Evolutionary conservation across 129 eudicot genomes (phyloP), one percentile per base, ranked within the genome.

Genomic region (Flaveria sonorensis): DNA sequence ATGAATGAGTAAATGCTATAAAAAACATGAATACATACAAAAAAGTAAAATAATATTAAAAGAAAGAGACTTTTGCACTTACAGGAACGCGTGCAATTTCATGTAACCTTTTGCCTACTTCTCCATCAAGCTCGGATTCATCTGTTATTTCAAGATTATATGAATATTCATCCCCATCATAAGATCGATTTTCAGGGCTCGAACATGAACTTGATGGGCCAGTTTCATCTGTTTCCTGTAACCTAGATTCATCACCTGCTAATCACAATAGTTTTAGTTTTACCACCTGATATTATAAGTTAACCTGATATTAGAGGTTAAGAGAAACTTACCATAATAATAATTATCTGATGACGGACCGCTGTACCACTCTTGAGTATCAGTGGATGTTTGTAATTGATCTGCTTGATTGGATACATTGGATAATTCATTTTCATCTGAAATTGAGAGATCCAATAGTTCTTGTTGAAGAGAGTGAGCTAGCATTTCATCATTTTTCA

Each of bases 41-140:
- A 71, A 30, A 48, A 43, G 7, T 26, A 81, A 2, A 20, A 24
- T 21, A 11, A 61, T 10, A 36, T 3, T 26, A 10, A 56, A 20
- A 75, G 51, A 32, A 71, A 71, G 10, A 75, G 6, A 14, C 55
- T 55, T 72, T 16, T 14, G 26, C 53, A 88, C 96, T 93, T 87
- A 90, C 98, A 72, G 95, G 98, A 81, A 93, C 91, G 67, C 90
- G 92, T 45, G 80, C 71, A 84, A 93, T 85, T 79, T 93, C 95
- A 83, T 87, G 76, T 61, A 90, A 66, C 77, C 96, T 88, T 75
- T 88, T 93, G 79, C 89, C 94, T 61, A 93, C 90, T 93, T 93
- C 98, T 66, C 96, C 98, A 84, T 93, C 98, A 77, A 92, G 87
- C 47, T 90, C 89, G 19, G 86, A 85, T 81, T 87, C 98, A 62